Conservation (phyloP, 768 basidiomycete genomes). For the Lactarius quietus region DNA sequence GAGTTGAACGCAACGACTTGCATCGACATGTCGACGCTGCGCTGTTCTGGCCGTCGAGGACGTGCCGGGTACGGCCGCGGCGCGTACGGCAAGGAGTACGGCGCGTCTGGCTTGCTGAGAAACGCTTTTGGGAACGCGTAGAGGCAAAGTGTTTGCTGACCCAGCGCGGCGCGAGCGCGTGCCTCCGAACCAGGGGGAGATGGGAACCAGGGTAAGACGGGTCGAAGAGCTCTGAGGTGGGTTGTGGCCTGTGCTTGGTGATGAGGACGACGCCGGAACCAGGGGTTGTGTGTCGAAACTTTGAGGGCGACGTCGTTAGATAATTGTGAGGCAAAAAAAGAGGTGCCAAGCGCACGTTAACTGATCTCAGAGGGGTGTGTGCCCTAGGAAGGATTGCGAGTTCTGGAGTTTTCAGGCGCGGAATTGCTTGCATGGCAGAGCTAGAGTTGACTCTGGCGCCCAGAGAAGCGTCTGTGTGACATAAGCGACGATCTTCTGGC, state of each 20-base stretch:
- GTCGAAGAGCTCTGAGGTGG: constrained; percentile 1
- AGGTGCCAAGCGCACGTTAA: constrained; percentile 6
- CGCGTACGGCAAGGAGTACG: not conserved
- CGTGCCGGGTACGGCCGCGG: constrained; percentile 5
- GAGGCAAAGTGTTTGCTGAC: constrained; percentile 1
- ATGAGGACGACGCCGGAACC: constrained; percentile 15
- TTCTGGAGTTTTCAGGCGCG: not conserved
- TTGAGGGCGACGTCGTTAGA: not conserved
- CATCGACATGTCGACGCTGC: constrained; percentile 14
- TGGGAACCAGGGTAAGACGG: constrained; percentile 10
- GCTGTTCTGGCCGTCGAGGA: not conserved
- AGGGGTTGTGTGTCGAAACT: constrained; percentile 14
- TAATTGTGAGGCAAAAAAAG: too few relatives aligned
- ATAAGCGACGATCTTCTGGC: too few relatives aligned
- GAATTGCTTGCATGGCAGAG: too few relatives aligned
- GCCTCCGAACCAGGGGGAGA: not conserved
- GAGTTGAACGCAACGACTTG: not conserved
- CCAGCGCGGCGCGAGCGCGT: constrained; percentile 9
- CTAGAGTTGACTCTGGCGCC: too few relatives aligned
- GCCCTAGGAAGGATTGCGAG: constrained; percentile 6
- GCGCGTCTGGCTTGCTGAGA: constrained; percentile 4
- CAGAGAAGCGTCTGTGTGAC: too few relatives aligned
- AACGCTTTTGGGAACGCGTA: constrained; percentile 20
- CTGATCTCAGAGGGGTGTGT: constrained; percentile 8
- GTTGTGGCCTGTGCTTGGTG: not conserved